Evolutionary conservation across 2,329 filamentous ascomycete genomes (phyloP), one percentile per base, ranked within the genome.

Genomic region (Boeremia exigua): DNA sequence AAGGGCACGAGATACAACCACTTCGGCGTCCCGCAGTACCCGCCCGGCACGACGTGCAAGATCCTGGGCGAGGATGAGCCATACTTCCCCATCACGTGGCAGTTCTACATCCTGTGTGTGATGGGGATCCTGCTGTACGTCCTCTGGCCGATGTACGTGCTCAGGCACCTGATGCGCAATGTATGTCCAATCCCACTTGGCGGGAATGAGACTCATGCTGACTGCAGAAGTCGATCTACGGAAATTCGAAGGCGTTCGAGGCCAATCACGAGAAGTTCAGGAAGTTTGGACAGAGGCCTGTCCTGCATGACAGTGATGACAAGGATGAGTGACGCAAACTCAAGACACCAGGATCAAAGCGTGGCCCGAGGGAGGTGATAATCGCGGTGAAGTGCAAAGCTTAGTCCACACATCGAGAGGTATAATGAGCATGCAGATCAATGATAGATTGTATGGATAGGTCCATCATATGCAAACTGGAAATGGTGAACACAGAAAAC

Each of bases 401-500:
- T 23, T 23, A 23, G 19, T 23, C 19, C 5, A 23, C 2, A 23
- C 19, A 23, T 23, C 19, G 19, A 23, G 3, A 23, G 14, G 17
- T 29, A 25, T n/a, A 23, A 15, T 14, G 10, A 33, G 17, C 7
- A 19, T 43, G 38, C 15, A 30, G 28, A 34, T 38, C 10, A 36
- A 60, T 54, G 38, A 60, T 51, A 58, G 46, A 62, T 60, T 47
- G 58, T 59, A 61, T 50, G 53, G 58, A 61, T 57, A 57, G 43
- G 61, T 54, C 51, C 49, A 61, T 47, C 56, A 60, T 54, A 50
- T 50, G 62, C 62, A 54, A 50, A 50, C 38, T 49, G 43, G 49
- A 25, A 55, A 50, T 32, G 51, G 34, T 54, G 57, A 52, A 63
- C 27, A 60, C 47, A 51, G 62, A 54, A 54, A 58, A 57, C 32